Conservation (phyloP, 495 filamentous ascomycete genomes). For the Ascodesmis nigricans region DNA sequence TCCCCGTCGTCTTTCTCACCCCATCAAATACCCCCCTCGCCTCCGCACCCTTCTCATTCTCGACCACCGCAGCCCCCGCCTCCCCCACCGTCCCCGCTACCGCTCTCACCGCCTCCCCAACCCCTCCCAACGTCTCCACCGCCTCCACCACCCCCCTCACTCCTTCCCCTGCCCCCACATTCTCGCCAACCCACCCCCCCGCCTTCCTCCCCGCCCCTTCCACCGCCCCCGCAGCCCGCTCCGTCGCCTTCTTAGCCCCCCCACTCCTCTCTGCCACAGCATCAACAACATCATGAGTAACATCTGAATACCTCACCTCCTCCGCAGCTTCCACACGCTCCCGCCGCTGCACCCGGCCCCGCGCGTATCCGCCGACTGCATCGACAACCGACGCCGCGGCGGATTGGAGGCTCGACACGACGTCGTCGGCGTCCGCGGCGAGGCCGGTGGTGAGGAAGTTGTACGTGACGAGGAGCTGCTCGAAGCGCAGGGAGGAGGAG, state of each 20-base stretch:
- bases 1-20: slow-evolving; percentile 1
- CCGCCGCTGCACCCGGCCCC: background rate
- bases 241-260: slow-evolving; percentile 7
- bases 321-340: slow-evolving; percentile 6
- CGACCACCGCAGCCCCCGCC: background rate
- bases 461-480: slow-evolving; percentile 6
- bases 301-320: slow-evolving; percentile 4
- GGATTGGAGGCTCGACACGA: slow-evolving; percentile 4
- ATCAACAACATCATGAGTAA: slow-evolving; percentile 1
- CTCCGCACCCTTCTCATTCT: slow-evolving; percentile 6
- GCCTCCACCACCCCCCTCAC: slow-evolving; percentile 2
- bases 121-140: slow-evolving; percentile 1
- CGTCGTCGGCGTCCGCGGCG: slow-evolving; percentile 11
- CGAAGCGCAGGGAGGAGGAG: slow-evolving; percentile 3
- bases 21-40: slow-evolving; percentile 9
- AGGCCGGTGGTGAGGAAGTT: slow-evolving; percentile 8
- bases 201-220: slow-evolving; percentile 6
- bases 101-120: slow-evolving; percentile 5
- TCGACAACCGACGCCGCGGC: slow-evolving; percentile 1
- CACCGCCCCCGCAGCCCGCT: slow-evolving; percentile 7
- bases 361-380: background rate
- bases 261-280: slow-evolving; percentile 3
- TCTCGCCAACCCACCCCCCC: slow-evolving; percentile 12
- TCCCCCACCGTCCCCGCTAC: slow-evolving; percentile 4
- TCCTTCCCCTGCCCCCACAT: background rate